Conservation (phyloP, 805 yeast genomes). For the Debaryomyces maramus region DNA sequence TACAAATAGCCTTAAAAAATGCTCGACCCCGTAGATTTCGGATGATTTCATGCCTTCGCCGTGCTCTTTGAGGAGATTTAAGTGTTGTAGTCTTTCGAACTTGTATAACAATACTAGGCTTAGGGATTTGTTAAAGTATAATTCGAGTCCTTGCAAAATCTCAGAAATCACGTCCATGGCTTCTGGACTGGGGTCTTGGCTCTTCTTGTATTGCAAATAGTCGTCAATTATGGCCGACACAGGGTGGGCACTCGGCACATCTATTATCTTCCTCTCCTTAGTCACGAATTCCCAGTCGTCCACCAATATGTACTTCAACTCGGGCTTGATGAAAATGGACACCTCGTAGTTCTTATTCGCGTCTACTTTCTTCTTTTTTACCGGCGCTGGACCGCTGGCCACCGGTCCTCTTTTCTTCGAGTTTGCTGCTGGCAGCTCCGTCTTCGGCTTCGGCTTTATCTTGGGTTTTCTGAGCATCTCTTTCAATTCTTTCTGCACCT, state of each 20-base stretch:
- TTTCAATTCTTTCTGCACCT: constrained; percentile 60
- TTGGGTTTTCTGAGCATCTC: constrained; percentile 19
- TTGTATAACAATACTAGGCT: constrained; percentile 71
- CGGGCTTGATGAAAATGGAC: constrained; percentile 57
- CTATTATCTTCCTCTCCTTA: constrained; percentile 68
- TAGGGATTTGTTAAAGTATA: constrained; percentile 73
- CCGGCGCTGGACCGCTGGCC: constrained; percentile 4
- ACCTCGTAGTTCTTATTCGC: constrained; percentile 40
- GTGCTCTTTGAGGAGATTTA: constrained; percentile 46
- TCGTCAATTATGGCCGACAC: constrained; percentile 54
- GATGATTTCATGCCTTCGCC: constrained; percentile 27
- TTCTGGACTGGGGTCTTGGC: constrained; percentile 12
- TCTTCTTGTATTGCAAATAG: constrained; percentile 40
- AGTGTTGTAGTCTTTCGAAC: constrained; percentile 73
- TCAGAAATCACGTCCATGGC: constrained; percentile 52
- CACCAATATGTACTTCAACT: constrained; percentile 68
- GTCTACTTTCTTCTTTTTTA: constrained; percentile 23
- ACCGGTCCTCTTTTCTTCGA: constrained; percentile 5
- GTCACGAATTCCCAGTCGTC: constrained; percentile 95
- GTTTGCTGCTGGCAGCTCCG: constrained; percentile 6
- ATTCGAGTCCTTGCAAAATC: constrained; percentile 63
- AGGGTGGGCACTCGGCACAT: constrained; percentile 58
- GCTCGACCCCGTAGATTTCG: constrained; percentile 76
- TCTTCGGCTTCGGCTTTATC: constrained; percentile 7
- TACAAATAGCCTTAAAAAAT: constrained; percentile 72